These are phyloP conservation scores for Yamadazyma triangularis DNA, from an alignment of 1,139 yeast genomes.

Conservation along the genomic window DNA sequence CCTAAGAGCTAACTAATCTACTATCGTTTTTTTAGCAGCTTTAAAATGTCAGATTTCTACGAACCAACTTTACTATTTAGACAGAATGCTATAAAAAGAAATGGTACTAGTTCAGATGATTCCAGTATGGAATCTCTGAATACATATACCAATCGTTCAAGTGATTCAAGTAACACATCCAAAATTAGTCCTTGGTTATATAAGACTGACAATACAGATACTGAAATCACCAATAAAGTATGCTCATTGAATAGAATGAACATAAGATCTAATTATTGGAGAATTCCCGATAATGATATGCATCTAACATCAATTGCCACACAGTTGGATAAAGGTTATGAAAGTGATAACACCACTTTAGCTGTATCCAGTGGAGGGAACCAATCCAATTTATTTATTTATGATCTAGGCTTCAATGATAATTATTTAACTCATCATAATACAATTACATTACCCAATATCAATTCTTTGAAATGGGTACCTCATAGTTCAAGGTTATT, in stretches of 20 bases:
- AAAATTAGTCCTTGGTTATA: constrained; percentile 22
- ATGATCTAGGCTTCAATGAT: constrained; percentile 45
- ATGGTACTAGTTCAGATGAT: constrained; percentile 24
- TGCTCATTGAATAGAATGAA: constrained; percentile 39
- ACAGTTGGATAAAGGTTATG: constrained; percentile 9
- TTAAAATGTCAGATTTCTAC: constrained; percentile 31
- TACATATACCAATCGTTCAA: constrained; percentile 1
- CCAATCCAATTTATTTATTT: constrained; percentile 58
- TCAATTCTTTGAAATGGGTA: constrained; percentile 65
- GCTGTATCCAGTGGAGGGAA: constrained; percentile 63
- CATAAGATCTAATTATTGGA: constrained; percentile 66
- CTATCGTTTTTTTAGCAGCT: too few species aligned
- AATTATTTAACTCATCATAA: constrained; percentile 64
- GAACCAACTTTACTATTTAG: constrained; percentile 43
- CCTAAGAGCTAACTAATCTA: too few species aligned
- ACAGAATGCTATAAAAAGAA: constrained; percentile 39
- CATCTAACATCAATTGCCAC: constrained; percentile 54
- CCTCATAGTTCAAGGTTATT: constrained; percentile 33
- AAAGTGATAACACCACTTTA: constrained; percentile 34
- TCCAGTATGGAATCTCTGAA: constrained; percentile 7
- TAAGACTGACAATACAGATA: constrained; percentile 23
- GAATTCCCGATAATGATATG: constrained; percentile 54
- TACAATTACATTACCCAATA: constrained; percentile 67
- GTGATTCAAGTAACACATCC: too few species aligned
- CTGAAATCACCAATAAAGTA: constrained; percentile 32